A percentile compares a stretch with the other conserved stretches of the same genome.
phyloP scores from a whole-genome alignment of 106 monocot species.

The Posidonia australis region DNA sequence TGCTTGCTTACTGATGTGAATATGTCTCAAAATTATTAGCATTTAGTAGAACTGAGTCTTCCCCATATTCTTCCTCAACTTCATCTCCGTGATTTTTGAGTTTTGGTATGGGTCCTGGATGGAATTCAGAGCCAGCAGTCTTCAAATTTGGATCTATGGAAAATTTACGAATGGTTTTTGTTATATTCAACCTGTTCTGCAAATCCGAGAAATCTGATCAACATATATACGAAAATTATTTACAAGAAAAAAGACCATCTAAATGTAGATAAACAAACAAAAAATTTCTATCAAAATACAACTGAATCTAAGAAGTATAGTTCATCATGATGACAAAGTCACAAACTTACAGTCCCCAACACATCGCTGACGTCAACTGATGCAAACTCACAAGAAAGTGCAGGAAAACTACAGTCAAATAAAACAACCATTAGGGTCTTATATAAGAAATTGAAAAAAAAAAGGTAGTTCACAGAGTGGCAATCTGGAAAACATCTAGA shows the following conservation, averaged over 20 bases:
- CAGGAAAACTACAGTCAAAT: conserved; percentile 67
- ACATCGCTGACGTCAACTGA: conserved; percentile 96
- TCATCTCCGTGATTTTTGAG: conserved; percentile 91
- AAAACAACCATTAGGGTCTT: background rate
- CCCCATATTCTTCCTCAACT: conserved; percentile 52
- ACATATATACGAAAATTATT: background rate
- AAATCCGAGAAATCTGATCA: conserved; percentile 18
- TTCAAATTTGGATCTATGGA: conserved; percentile 84
- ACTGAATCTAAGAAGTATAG: background rate
- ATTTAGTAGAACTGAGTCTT: conserved; percentile 56
- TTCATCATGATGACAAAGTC: background rate
- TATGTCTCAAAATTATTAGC: conserved; percentile 63
- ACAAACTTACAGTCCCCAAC: conserved; percentile 83
- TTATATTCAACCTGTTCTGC: conserved; percentile 98
- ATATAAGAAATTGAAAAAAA: background rate
- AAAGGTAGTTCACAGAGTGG: background rate
- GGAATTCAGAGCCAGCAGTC: conserved; percentile 76
- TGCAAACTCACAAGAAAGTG: conserved; percentile 99
- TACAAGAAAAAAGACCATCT: background rate
- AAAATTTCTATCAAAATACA: background rate
- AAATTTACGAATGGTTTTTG: conserved; percentile 94
- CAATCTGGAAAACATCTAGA: background rate
- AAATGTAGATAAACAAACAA: background rate
- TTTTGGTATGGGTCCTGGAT: conserved; percentile 70
- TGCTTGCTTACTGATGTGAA: conserved; percentile 68